Evolutionary conservation across 78 protist genomes (phyloP).

Genomic region (Tieghemostelium lacteum): DNA sequence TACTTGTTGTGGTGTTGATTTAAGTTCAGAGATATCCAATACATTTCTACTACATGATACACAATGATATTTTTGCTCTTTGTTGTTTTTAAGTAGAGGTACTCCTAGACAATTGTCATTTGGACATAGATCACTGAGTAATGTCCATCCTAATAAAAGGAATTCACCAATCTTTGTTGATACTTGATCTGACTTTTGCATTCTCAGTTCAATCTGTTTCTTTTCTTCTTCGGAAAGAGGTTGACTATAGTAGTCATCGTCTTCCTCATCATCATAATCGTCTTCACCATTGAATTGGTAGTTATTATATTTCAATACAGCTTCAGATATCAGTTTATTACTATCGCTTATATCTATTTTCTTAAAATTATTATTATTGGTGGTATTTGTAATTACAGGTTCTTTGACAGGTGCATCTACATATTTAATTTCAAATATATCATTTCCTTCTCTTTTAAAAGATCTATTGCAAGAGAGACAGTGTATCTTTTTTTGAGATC

Average conservation of each 20-base stretch:
- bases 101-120: constrained; percentile 46
- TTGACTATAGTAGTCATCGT: constrained; percentile 40
- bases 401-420: background rate
- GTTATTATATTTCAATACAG: background rate
- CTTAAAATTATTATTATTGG: background rate
- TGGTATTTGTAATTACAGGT: background rate
- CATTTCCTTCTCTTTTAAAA: constrained; percentile 32
- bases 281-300: background rate
- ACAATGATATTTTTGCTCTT: constrained; percentile 59
- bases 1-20: background rate
- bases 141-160: constrained; percentile 53
- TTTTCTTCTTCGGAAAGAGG: constrained; percentile 45
- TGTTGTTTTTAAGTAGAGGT: constrained; percentile 66
- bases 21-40: constrained; percentile 1
- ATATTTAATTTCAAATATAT: background rate
- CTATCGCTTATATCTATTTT: background rate
- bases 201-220: constrained; percentile 26
- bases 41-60: constrained; percentile 43
- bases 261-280: constrained; percentile 29
- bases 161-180: constrained; percentile 61
- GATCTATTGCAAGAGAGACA: constrained; percentile 27
- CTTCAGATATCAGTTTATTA: background rate
- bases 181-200: constrained; percentile 67
- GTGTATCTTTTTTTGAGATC: constrained; percentile 19
- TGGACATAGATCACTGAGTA: constrained; percentile 68